Percentiles rank a stretch among this genome's conserved stretches.
Conservation (phyloP, 202 grass and related monocot species). For the Panicum virgatum region DNA sequence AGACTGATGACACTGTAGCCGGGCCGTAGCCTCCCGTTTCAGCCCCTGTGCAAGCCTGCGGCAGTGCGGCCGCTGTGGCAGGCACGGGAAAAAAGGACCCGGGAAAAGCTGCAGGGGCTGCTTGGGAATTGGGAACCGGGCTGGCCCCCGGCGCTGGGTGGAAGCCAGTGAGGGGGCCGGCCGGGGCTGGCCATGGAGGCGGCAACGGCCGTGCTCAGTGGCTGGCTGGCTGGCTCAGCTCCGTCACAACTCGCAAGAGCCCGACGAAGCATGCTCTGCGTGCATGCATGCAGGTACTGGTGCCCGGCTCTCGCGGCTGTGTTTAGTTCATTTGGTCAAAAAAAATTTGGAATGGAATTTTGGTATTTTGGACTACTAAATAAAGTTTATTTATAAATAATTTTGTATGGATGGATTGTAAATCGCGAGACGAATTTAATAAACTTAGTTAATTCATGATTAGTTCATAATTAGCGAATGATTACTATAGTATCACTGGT, state of each 20-base stretch:
- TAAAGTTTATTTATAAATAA: no score
- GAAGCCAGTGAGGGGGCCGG: background rate
- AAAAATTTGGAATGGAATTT: no score
- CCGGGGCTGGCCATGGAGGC: background rate
- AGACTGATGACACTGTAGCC: background rate
- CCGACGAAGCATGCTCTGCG: background rate
- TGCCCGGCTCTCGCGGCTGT: background rate
- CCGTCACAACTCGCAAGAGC: background rate
- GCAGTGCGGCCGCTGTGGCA: background rate
- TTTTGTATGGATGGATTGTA: no score
- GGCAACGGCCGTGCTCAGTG: background rate
- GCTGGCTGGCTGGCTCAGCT: background rate
- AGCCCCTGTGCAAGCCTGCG: conserved; percentile 10
- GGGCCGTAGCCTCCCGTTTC: background rate
- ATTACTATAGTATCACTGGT: no score
- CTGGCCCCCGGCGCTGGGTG: background rate
- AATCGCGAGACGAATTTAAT: no score
- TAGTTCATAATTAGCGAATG: no score
- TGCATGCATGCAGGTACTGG: background rate
- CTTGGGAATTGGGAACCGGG: conserved; percentile 15
- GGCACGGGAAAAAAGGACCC: background rate
- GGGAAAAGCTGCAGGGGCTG: background rate
- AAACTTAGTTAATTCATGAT: no score
- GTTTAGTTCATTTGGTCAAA: no score
- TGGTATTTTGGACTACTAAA: no score